Evolutionary conservation across 306 rosid species (phyloP).

Genomic region (Vachellia collinsii): DNA sequence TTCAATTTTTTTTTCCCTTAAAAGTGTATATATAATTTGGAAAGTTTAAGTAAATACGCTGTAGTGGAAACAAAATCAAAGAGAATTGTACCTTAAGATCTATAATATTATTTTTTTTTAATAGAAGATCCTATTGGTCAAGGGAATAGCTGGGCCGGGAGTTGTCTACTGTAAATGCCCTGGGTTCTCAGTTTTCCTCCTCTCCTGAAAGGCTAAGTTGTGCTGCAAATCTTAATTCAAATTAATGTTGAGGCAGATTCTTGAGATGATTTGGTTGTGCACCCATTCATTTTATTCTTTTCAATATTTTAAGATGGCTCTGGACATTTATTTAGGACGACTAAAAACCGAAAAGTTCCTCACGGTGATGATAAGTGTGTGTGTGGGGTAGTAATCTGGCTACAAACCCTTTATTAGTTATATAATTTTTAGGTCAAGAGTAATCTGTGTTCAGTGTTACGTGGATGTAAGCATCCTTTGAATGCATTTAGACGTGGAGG

Average conservation of each 20-base stretch:
- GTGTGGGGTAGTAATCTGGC: too few species aligned
- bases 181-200: constrained; percentile 16
- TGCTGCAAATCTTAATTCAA: neutral
- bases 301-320: neutral
- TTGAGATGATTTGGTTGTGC: neutral
- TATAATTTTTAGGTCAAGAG: too few species aligned
- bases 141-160: neutral
- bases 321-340: neutral
- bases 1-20: constrained; percentile 11
- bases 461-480: too few species aligned
- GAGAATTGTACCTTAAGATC: constrained; percentile 14
- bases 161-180: constrained; percentile 38
- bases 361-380: neutral
- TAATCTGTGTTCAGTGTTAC: too few species aligned
- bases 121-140: constrained; percentile 34
- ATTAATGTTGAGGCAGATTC: neutral
- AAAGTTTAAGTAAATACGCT: constrained; percentile 27
- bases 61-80: constrained; percentile 1
- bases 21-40: constrained; percentile 9
- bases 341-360: too few species aligned
- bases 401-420: too few species aligned
- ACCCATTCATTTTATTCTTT: neutral
- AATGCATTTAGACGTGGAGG: too few species aligned
- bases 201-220: constrained; percentile 41
- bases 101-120: constrained; percentile 17